Conservation (phyloP, 805 yeast species). For the Saturnispora galanensis region DNA sequence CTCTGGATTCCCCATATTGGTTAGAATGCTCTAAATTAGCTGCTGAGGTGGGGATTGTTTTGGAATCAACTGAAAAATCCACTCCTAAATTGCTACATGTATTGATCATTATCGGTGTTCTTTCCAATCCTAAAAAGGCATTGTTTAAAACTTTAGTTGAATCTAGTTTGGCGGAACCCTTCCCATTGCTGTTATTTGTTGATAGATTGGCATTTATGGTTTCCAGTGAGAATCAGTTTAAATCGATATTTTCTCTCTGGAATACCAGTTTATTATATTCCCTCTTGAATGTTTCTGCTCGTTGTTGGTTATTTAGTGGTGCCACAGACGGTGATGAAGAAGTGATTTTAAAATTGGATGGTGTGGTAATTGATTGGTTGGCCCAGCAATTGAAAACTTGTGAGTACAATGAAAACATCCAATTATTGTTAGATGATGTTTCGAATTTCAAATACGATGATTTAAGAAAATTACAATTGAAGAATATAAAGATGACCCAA, state of each 20-base stretch:
- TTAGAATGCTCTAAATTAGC: slow-evolving; percentile 2
- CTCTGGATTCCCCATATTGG: slow-evolving; percentile 6
- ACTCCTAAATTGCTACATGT: slow-evolving; percentile 2
- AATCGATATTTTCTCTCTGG: slow-evolving; percentile 12
- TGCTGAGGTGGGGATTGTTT: slow-evolving; percentile 9
- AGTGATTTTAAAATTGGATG: slow-evolving; percentile 6
- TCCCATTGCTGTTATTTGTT: slow-evolving; percentile 10
- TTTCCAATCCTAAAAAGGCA: slow-evolving; percentile 10
- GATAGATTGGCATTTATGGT: background rate
- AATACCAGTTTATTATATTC: slow-evolving; percentile 11
- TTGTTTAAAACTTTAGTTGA: slow-evolving; percentile 12
- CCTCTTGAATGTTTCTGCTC: slow-evolving; percentile 9
- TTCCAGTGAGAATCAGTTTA: background rate
- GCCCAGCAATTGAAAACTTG: slow-evolving; percentile 1
- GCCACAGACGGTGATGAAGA: slow-evolving; percentile 5
- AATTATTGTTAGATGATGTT: slow-evolving; percentile 9
- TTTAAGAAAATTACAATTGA: slow-evolving; percentile 47
- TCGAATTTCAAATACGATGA: slow-evolving; percentile 31
- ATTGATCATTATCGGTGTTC: slow-evolving; percentile 7
- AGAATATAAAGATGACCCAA: slow-evolving; percentile 27
- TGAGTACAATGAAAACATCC: slow-evolving; percentile 4
- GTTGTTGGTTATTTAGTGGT: slow-evolving; percentile 13
- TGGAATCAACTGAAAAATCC: background rate
- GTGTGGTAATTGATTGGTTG: slow-evolving; percentile 9
- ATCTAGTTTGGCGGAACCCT: slow-evolving; percentile 10